Evolutionary conservation across 495 filamentous ascomycete genomes (phyloP).

Genomic region (Aspergillus sparsus): DNA sequence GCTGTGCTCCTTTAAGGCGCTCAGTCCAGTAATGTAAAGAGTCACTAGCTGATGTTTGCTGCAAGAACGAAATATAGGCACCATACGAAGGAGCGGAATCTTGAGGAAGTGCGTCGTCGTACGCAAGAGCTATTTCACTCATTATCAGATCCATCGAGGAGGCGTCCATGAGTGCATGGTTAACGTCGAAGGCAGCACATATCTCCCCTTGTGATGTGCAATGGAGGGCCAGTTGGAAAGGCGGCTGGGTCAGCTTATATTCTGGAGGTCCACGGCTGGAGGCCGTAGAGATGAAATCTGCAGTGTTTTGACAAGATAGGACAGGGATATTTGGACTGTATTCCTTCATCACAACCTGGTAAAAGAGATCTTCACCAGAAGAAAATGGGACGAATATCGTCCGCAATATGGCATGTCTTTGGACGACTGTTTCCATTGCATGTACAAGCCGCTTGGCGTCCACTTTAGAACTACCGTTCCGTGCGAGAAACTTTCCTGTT

Average conservation of each 20-base stretch:
- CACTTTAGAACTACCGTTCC: background rate
- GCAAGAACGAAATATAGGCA: slow-evolving; percentile 25
- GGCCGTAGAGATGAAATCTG: background rate
- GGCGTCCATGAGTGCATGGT: slow-evolving; percentile 18
- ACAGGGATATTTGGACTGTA: slow-evolving; percentile 5
- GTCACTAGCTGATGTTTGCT: slow-evolving; percentile 23
- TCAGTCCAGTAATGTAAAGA: slow-evolving; percentile 18
- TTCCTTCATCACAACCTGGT: slow-evolving; percentile 13
- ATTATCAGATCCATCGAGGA: slow-evolving; percentile 18
- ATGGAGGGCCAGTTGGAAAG: slow-evolving; percentile 12
- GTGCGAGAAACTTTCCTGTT: slow-evolving; percentile 4
- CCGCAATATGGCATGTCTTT: slow-evolving; percentile 12
- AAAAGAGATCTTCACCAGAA: slow-evolving; percentile 13
- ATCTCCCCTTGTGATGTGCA: slow-evolving; percentile 5
- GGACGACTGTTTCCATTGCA: slow-evolving; percentile 12
- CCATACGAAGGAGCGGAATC: slow-evolving; percentile 15
- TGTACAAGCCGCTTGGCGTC: background rate
- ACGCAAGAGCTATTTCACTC: slow-evolving; percentile 12
- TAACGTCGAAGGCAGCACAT: slow-evolving; percentile 14
- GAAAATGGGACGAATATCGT: slow-evolving; percentile 15
- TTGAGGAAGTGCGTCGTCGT: background rate
- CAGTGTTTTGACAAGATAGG: background rate
- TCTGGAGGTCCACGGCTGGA: background rate
- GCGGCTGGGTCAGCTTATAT: slow-evolving; percentile 7
- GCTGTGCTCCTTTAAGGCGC: slow-evolving; percentile 20